Evolutionary conservation across 1,284 basidiomycete genomes (phyloP).

Genomic region (Caloboletus firmus): DNA sequence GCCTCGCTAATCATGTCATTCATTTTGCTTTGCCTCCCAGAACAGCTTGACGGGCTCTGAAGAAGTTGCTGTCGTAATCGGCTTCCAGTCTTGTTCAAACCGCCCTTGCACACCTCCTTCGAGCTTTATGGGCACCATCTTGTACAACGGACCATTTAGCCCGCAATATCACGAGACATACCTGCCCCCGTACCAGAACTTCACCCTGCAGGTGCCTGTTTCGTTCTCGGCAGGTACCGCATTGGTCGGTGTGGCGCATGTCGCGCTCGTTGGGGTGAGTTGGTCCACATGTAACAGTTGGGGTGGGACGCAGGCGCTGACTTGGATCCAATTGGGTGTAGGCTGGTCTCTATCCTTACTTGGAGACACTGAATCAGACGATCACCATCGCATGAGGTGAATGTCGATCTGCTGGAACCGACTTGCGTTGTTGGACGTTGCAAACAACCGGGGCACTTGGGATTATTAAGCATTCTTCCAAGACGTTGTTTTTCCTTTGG

Average conservation of each 20-base stretch:
- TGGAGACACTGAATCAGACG: constrained; percentile 31
- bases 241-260: constrained; percentile 24
- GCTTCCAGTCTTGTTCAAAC: constrained; percentile 28
- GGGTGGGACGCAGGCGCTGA: neutral
- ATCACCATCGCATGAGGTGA: constrained; percentile 22
- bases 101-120: constrained; percentile 17
- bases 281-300: neutral
- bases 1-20: neutral
- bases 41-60: constrained; percentile 26
- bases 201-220: constrained; percentile 25
- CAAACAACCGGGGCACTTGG: neutral
- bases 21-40: constrained; percentile 4
- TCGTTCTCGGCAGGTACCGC: constrained; percentile 13
- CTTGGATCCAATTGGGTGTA: neutral
- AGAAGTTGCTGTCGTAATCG: constrained; percentile 33
- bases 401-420: neutral
- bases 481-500: neutral
- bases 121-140: constrained; percentile 20
- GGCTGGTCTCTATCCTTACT: constrained; percentile 21
- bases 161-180: constrained; percentile 20
- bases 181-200: constrained; percentile 31
- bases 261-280: constrained; percentile 28
- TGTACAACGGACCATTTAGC: constrained; percentile 30
- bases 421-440: neutral
- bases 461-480: neutral